A percentile compares a stretch with the other conserved stretches of the same genome.
These are phyloP conservation scores for Sordaria brevicollis DNA, from an alignment of 495 filamentous ascomycete genomes.

Conservation along the genomic window DNA sequence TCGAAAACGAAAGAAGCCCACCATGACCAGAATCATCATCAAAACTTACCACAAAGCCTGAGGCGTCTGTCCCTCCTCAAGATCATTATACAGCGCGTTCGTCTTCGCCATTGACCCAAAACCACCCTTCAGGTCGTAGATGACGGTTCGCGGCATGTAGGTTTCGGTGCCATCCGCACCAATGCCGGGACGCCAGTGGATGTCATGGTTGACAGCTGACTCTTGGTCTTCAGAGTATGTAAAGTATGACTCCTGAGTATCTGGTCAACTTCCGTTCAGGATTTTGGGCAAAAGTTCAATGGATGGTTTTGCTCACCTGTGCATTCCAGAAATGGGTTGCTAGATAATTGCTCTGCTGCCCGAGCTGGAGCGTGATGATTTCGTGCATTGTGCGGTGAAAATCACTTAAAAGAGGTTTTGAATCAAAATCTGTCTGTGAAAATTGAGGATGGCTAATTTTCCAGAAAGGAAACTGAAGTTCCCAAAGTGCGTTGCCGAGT, in stretches of 20 bases:
- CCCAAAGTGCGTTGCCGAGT: background rate
- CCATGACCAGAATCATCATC: background rate
- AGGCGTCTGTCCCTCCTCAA: constrained; percentile 36
- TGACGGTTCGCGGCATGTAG: constrained; percentile 78
- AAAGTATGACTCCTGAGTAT: constrained; percentile 86
- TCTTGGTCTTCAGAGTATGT: constrained; percentile 63
- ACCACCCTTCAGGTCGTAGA: constrained; percentile 89
- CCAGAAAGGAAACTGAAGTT: background rate
- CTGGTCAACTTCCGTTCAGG: background rate
- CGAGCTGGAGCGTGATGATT: constrained; percentile 87
- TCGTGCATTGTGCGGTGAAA: constrained; percentile 63
- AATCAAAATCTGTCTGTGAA: background rate
- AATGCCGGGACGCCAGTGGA: constrained; percentile 84
- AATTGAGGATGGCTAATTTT: background rate
- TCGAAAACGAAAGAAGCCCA: background rate
- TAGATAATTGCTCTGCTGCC: constrained; percentile 84
- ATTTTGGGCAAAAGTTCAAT: background rate
- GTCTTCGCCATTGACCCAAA: constrained; percentile 82
- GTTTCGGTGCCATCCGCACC: constrained; percentile 79
- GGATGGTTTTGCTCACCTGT: constrained; percentile 40
- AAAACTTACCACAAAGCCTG: constrained; percentile 50
- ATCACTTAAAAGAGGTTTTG: too few species aligned
- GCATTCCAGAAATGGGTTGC: constrained; percentile 99
- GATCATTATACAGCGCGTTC: constrained; percentile 74
- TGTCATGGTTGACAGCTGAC: constrained; percentile 77